Evolutionary conservation across 1,284 basidiomycete species (phyloP), one percentile per base, ranked within the genome.

Genomic region (Sanghuangporus weigelae): DNA sequence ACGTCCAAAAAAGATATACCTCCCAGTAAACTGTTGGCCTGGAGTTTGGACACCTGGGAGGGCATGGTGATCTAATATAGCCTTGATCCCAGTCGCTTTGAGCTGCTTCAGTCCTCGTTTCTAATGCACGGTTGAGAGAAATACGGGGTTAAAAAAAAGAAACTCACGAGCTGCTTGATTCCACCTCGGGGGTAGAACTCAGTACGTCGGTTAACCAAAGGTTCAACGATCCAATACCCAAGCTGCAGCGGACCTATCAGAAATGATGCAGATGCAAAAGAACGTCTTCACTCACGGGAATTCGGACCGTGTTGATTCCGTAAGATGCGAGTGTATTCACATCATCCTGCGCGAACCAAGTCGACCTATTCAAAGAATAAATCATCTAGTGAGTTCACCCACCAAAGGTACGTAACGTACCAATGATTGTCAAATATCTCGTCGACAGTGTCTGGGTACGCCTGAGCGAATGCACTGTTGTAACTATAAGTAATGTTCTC

Each of bases 221-320:
- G 78, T 71, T 92, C 90, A 14, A 92, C 75, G 51, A 92, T 86
- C 90, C 90, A 93, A 71, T 87, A 93, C 0, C 90, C 90, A 26
- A 92, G 80, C 88, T 90, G 5, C 26, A 31, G n/a, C 26, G 2
- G 14, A n/a, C 14, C n/a, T 14, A 49, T n/a, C 49, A 14, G 23
- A 46, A 3, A 53, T 26, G 16, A 46, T 16, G 11, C 21, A 60
- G 6, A 16, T 26, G 7, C 23, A 16, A 26, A 31, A 39, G 57
- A 16, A 60, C 19, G 39, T 38, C 26, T 36, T 38, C 3, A 71
- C 85, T 62, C 68, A 90, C 88, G 1, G 90, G 90, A 68, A 92
- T 79, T 23, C 90, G 84, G 65, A 89, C 87, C 19, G 87, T 87
- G 68, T 92, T 92, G 64, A 92, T 84, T 1, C 85, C 84, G 1